Conservation (phyloP, 176 grass and related monocot genomes). For the Oryza meridionalis region DNA sequence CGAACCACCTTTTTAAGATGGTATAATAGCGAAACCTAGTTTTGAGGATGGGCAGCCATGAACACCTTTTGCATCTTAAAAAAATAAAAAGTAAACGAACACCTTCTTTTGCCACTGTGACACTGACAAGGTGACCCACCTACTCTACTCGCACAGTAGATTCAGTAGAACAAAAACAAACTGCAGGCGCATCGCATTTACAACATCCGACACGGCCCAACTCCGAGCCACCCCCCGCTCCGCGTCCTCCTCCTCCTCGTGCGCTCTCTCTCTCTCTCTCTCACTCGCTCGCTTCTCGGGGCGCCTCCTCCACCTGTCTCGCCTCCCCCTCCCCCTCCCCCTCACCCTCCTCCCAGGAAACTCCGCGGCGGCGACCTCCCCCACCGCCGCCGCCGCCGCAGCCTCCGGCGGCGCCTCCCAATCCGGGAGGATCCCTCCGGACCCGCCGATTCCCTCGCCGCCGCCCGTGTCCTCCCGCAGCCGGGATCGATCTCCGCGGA, state of each 20-base stretch:
- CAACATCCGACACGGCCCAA: background rate
- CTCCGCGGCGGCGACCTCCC: constrained; percentile 12
- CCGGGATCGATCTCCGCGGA: constrained; percentile 22
- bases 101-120: too few species aligned
- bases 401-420: background rate
- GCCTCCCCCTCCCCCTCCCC: background rate
- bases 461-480: background rate
- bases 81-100: too few species aligned
- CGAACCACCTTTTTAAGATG: too few species aligned
- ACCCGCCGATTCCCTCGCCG: background rate
- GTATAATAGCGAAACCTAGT: too few species aligned
- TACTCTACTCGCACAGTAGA: too few species aligned
- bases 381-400: background rate
- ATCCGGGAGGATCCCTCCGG: background rate
- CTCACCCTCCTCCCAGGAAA: background rate
- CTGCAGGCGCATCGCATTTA: background rate
- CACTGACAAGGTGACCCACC: too few species aligned
- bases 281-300: background rate
- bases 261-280: background rate
- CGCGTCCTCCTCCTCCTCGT: constrained; percentile 4
- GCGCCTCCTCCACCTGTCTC: background rate
- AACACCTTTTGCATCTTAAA: too few species aligned
- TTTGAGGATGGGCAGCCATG: too few species aligned
- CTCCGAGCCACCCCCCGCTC: background rate
- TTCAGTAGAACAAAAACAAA: too few species aligned